Base-by-base conservation (phyloP, 805 yeast genomes). In the Wickerhamomyces subpelliculosus region DNA sequence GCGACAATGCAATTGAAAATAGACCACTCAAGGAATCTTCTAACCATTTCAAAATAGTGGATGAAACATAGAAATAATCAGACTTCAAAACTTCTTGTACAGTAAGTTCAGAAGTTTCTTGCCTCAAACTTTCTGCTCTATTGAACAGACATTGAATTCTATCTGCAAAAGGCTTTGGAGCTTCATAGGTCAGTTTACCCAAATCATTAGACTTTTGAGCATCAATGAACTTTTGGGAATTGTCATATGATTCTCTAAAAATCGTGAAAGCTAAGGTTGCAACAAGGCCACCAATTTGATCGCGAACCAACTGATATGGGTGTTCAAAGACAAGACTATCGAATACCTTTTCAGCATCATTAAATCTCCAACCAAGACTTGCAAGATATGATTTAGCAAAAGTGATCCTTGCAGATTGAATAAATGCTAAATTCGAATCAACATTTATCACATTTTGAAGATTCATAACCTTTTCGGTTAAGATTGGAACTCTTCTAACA, bases 301-400 rank as follows among this genome's bases (percentile, higher is more conserved):
- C 76, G 18, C 95, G 67, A 6, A 89, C 88, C 10, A 76, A 75
- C 40, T 79, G 80, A 53, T 84, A 84, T 6, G 84, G 81, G 54
- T 85, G 88, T 32, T 73, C 65, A 31, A 70, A 56, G 8, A 54
- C 66, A 29, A 82, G 55, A 23, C 56, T 57, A 0, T 67, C 58
- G 18, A 76, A 49, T 4, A 71, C 41, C 3, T 57, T 58, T 8
- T 68, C 73, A n/a, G 75, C 64, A 19, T 68, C 58, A 14, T 75
- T 75, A 38, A 71, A 72, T 41, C 73, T 69, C 75, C 81, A 77
- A 2, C 75, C 72, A 10, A 70, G 47, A n/a, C 72, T 58, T 2
- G 73, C 60, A 14, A 79, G 50, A 32, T 71, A 58, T 10, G 78
- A 63, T 38, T 74, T 68, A 32, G 83, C 51, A 49, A 82, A 73